Conservation (phyloP, 164 flowering plant species). For the Macadamia tetraphylla region DNA sequence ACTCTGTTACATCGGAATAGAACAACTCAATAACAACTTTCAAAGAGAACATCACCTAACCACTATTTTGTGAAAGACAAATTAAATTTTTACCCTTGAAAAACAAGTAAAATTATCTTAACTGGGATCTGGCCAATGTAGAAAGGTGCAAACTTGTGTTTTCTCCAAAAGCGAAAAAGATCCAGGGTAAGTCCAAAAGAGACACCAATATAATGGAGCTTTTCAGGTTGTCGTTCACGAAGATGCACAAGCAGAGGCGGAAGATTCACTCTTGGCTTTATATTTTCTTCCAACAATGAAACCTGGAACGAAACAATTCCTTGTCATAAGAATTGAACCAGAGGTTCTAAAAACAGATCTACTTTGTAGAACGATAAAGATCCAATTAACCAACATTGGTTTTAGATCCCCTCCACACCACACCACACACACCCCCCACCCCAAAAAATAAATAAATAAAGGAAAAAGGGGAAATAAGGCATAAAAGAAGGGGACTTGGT, state of each 20-base stretch:
- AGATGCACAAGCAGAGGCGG: constrained; percentile 87
- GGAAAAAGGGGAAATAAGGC: not conserved
- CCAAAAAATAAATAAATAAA: not conserved
- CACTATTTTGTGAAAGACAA: constrained; percentile 3
- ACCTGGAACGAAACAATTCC: constrained; percentile 35
- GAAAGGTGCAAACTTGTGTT: constrained; percentile 85
- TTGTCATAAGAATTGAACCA: constrained; percentile 4
- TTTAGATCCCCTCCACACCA: too few species aligned
- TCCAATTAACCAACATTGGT: not conserved
- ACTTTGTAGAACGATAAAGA: constrained; percentile 3
- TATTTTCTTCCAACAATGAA: constrained; percentile 76
- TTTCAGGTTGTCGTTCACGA: constrained; percentile 79
- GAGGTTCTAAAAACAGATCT: not conserved
- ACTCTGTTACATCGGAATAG: constrained; percentile 42
- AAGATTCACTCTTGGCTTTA: constrained; percentile 71
- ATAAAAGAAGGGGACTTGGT: not conserved
- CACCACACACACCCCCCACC: too few species aligned
- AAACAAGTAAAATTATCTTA: constrained; percentile 18
- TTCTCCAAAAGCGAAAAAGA: constrained; percentile 90
- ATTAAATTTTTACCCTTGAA: too few species aligned
- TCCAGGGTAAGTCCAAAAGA: constrained; percentile 95
- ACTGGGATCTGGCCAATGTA: constrained; percentile 78
- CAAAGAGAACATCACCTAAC: not conserved
- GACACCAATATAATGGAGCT: constrained; percentile 89
- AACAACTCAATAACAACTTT: constrained; percentile 9